Base-by-base conservation (phyloP, 2,329 filamentous ascomycete genomes). In the Madurella fahalii region DNA sequence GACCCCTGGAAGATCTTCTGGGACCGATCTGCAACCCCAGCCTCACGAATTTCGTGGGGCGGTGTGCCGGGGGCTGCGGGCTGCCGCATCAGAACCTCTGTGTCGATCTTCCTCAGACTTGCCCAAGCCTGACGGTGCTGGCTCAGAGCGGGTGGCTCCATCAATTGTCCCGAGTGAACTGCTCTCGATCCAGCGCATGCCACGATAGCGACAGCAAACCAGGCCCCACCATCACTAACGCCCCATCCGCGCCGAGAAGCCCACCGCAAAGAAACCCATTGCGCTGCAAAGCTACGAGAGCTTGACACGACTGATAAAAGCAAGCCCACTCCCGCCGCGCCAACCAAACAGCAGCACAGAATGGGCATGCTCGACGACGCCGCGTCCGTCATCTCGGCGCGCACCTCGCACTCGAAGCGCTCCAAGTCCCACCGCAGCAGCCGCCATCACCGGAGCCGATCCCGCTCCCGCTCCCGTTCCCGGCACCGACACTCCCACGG, bases 401-500 rank as follows among this genome's bases (percentile, higher is more conserved):
- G 63, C 52, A 58, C 57, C 39, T 54, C 60, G 42, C 65, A 65
- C 62, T 59, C 63, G 54, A 65, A 68, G 58, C 63, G 61, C 52
- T 63, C 64, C 64, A 64, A 62, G 40, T 72, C 71, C 40, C 67
- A 69, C 47, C 68, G 68, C 47, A 77, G 72, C 51, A 67, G 69
- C 57, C 69, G 68, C 50, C 67, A 51, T 42, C 53, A 57, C 48
- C 58, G 59, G 37, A 46, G 57, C 49, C 58, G 56, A 52, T 71
- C 71, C 15, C 58, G 54, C 15, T 60, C 67, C 58, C 71, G 66
- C 47, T 71, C 71, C 17, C 58, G 50, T 15, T 54, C 61, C 8
- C 55, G 47, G 16, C 59, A 63, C 63, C 56, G 67, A 2, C 51
- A 47, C n/a, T 58, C 53, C 15, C 47, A 43, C 43, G 39, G 45